Percentiles rank a stretch among this genome's conserved stretches.
Conservation (phyloP, 768 basidiomycete species). For the Lactarius tabidus region DNA sequence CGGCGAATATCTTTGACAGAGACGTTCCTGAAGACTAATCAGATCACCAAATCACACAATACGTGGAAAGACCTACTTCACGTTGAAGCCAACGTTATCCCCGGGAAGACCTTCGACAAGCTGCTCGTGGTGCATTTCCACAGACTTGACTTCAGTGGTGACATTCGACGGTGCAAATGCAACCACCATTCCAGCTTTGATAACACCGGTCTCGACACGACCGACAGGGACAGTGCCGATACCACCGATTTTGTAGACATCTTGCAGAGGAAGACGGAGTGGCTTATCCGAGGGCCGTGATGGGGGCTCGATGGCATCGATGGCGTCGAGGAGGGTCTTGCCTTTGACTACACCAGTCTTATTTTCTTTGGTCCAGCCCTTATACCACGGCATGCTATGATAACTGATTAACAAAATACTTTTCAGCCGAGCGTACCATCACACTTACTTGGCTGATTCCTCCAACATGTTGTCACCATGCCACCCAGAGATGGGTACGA, state of each 20-base stretch:
- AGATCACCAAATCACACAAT: neutral
- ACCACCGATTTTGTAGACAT: constrained; percentile 99
- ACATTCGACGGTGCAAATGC: constrained; percentile 95
- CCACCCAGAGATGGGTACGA: constrained; percentile 99
- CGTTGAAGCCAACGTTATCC: constrained; percentile 99
- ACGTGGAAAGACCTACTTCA: constrained; percentile 58
- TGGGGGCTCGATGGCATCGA: constrained; percentile 99
- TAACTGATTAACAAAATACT: constrained; percentile 15
- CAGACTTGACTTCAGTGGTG: constrained; percentile 99
- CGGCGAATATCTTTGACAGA: constrained; percentile 99
- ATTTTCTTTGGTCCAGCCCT: constrained; percentile 98
- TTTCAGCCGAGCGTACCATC: neutral
- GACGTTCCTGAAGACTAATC: constrained; percentile 71
- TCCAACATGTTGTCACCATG: constrained; percentile 99
- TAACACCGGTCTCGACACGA: constrained; percentile 99
- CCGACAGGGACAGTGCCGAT: constrained; percentile 99
- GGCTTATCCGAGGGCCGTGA: constrained; percentile 97
- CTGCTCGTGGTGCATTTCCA: constrained; percentile 99
- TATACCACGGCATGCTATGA: constrained; percentile 96
- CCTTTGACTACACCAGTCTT: constrained; percentile 94
- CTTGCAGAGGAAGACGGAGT: constrained; percentile 99
- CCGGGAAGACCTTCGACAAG: constrained; percentile 92
- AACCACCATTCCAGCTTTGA: constrained; percentile 99
- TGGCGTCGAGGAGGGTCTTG: constrained; percentile 99
- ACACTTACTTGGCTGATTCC: constrained; percentile 84